Percentiles rank a stretch among this genome's conserved stretches.
These are phyloP conservation scores for Trametes polyzona DNA, from an alignment of 1,284 basidiomycete genomes.

Conservation along the genomic window DNA sequence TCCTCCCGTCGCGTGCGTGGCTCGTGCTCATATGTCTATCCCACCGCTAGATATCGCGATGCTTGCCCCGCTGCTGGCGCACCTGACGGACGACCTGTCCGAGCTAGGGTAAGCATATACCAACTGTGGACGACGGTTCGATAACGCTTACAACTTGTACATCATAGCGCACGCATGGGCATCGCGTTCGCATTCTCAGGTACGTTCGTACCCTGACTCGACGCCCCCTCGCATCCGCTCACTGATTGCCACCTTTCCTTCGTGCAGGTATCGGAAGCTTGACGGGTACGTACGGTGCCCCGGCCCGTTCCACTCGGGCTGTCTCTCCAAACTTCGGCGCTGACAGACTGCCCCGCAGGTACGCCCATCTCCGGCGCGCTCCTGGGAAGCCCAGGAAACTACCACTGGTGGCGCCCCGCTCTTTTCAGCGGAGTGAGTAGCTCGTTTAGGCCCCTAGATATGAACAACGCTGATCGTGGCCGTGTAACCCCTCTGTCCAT, in stretches of 20 bases:
- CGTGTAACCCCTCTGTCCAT: not conserved
- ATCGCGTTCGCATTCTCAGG: conserved; percentile 22
- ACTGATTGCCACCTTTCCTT: not conserved
- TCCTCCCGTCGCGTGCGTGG: not conserved
- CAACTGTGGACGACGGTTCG: not conserved
- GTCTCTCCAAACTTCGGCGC: not conserved
- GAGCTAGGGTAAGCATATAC: conserved; percentile 17
- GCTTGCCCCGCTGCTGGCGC: conserved; percentile 18
- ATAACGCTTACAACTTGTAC: not conserved
- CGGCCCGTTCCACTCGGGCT: too few relatives aligned
- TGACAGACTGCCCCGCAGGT: not conserved
- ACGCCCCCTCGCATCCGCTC: too few relatives aligned
- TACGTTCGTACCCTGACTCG: not conserved
- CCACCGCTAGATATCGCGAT: conserved; percentile 19
- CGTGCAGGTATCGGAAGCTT: conserved; percentile 20
- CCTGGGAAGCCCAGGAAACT: conserved; percentile 16
- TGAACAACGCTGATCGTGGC: not conserved
- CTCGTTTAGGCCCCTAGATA: too few relatives aligned
- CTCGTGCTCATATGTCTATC: not conserved
- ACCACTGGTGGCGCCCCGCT: conserved; percentile 24
- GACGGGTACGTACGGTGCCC: conserved; percentile 11
- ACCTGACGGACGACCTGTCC: conserved; percentile 22
- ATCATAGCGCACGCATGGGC: conserved; percentile 24
- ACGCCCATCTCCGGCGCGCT: conserved; percentile 24
- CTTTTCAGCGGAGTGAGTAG: conserved; percentile 27